Conservation (phyloP, 805 yeast genomes). For the Wickerhamomyces bisporus region DNA sequence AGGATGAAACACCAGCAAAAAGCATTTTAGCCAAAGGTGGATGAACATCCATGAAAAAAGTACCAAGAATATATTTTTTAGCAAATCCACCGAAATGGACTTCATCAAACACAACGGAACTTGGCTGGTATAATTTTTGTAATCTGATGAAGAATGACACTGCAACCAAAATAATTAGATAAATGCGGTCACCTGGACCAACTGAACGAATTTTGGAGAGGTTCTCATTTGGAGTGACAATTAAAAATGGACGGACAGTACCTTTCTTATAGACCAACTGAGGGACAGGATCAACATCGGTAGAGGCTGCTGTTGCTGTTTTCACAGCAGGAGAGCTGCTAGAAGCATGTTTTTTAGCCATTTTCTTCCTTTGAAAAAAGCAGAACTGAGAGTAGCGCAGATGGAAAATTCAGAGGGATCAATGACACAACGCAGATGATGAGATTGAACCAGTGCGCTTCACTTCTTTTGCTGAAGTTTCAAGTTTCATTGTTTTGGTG, state of each 20-base stretch:
- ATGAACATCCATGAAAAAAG: slow-evolving; percentile 67
- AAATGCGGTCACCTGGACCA: slow-evolving; percentile 33
- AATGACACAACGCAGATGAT: no score
- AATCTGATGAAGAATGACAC: slow-evolving; percentile 58
- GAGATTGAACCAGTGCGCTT: no score
- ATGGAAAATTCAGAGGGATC: no score
- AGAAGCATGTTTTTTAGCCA: slow-evolving; percentile 1
- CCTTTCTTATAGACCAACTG: slow-evolving; percentile 49
- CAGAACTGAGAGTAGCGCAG: not conserved
- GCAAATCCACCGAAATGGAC: slow-evolving; percentile 98
- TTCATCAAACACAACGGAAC: slow-evolving; percentile 87
- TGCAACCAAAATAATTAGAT: slow-evolving; percentile 39
- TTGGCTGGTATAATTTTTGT: slow-evolving; percentile 56
- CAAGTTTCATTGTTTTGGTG: not conserved
- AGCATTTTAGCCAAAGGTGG: slow-evolving; percentile 79
- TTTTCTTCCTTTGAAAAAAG: not conserved
- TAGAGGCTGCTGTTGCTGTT: slow-evolving; percentile 5
- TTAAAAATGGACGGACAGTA: slow-evolving; percentile 45
- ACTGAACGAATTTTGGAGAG: slow-evolving; percentile 37
- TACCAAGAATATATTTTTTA: slow-evolving; percentile 63
- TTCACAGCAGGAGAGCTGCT: not conserved
- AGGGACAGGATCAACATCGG: slow-evolving; percentile 35
- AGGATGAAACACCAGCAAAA: slow-evolving; percentile 61
- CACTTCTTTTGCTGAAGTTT: no score
- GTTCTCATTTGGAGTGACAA: slow-evolving; percentile 43